Evolutionary conservation across 148 eudicot genomes (phyloP).

Genomic region (Cornus controversa): DNA sequence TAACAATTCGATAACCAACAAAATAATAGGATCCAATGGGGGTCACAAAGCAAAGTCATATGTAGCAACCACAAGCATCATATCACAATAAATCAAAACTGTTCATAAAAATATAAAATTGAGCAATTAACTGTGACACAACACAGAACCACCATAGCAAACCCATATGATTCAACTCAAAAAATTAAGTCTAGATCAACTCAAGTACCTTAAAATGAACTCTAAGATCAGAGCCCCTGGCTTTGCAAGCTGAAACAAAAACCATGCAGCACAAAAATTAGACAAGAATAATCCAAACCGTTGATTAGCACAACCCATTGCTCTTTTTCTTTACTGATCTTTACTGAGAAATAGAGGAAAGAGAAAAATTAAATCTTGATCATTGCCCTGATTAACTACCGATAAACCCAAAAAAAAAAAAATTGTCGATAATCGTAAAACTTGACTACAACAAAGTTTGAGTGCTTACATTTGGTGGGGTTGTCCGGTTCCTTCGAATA

Average conservation of each 20-base stretch:
- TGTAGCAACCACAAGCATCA: neutral
- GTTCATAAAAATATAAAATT: too few relatives aligned
- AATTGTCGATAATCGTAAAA: too few relatives aligned
- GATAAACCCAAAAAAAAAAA: neutral
- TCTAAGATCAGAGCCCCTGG: constrained; percentile 55
- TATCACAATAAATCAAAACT: too few relatives aligned
- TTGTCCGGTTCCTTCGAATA: constrained; percentile 49
- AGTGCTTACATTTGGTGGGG: constrained; percentile 39
- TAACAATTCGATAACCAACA: too few relatives aligned
- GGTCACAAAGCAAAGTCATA: neutral
- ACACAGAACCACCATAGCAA: too few relatives aligned
- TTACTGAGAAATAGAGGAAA: neutral
- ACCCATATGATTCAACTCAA: too few relatives aligned
- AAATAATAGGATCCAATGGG: neutral
- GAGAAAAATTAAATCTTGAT: too few relatives aligned
- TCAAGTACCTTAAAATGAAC: constrained; percentile 52
- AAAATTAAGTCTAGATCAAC: too few relatives aligned
- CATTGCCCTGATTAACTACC: neutral
- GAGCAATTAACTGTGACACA: too few relatives aligned
- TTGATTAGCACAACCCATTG: neutral
- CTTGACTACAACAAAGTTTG: neutral
- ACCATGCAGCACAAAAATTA: neutral
- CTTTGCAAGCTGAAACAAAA: constrained; percentile 47
- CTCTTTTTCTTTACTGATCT: neutral
- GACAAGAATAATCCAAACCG: neutral